Evolutionary conservation across 805 yeast genomes (phyloP).

Genomic region (Brettanomyces naardenensis): DNA sequence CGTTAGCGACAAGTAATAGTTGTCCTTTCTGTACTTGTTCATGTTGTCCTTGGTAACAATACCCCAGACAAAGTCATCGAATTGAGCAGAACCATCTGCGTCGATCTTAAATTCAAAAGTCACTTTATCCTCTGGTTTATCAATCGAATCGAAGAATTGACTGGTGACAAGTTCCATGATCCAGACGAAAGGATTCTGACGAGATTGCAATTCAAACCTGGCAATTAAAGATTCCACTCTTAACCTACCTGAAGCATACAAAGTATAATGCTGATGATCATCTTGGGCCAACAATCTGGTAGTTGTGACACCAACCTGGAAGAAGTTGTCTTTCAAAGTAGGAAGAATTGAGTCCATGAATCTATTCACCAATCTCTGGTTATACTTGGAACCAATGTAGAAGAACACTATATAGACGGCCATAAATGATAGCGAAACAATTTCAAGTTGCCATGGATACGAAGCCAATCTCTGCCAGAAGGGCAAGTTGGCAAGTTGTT

Average conservation of each 20-base stretch:
- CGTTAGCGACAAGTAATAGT: conserved; percentile 80
- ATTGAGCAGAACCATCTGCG: conserved; percentile 30
- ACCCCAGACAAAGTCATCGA: conserved; percentile 73
- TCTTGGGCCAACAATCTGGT: conserved; percentile 49
- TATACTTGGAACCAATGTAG: conserved; percentile 51
- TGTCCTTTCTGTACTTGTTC: conserved; percentile 66
- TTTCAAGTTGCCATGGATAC: conserved; percentile 77
- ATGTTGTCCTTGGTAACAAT: conserved; percentile 79
- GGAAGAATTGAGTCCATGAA: conserved; percentile 40
- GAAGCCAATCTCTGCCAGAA: conserved; percentile 46
- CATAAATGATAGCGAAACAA: conserved; percentile 44
- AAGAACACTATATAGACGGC: conserved; percentile 40
- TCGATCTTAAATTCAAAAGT: conserved; percentile 53
- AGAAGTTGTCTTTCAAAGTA: conserved; percentile 59
- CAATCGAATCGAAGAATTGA: conserved; percentile 46
- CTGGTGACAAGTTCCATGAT: conserved; percentile 55
- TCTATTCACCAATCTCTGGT: conserved; percentile 44
- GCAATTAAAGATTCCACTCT: conserved; percentile 59
- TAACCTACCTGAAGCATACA: conserved; percentile 86
- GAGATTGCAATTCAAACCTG: conserved; percentile 58
- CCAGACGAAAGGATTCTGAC: conserved; percentile 73
- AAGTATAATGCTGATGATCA: conserved; percentile 48
- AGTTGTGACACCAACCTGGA: conserved; percentile 59
- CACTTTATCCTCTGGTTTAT: conserved; percentile 51
- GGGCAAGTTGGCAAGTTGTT: conserved; percentile 53